Evolutionary conservation across 2,329 filamentous ascomycete genomes (phyloP), one percentile per base, ranked within the genome.

Genomic region (Diaporthe citri): DNA sequence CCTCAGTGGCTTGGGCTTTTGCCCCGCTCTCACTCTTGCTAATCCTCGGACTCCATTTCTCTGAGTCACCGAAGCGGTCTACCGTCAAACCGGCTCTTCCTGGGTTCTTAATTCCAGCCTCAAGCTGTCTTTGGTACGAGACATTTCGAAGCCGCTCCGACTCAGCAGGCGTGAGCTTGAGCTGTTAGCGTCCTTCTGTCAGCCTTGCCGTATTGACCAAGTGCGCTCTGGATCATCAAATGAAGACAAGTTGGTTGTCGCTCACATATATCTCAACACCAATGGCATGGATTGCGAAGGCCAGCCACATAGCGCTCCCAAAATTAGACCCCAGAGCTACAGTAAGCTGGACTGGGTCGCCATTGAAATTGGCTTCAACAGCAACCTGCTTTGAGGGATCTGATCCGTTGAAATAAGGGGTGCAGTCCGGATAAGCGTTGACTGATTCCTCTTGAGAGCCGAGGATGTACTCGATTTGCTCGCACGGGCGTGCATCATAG

Each of bases 61-160:
- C 77, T 1, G 83, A 79, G 74, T 87, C 85, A 1, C 86, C 86
- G 41, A 84, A 79, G 10, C 82, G 80, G 78, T 89, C 86, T 2
- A 79, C 82, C 1, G 86, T 88, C 57, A 88, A 78, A 1, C 88
- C 88, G 2, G 85, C 85, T 31, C 84, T 83, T 0, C 88, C 89
- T 0, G 90, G 86, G n/a, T 85, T 84, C 59, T 80, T 84, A 81
- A 88, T 85, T 0, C 90, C 90, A 9, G 87, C 86, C 77, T 88
- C 88, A 9, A 90, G 76, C 77, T 92, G 90, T 57, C 87, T 83
- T 78, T 90, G 86, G 77, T 90, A 90, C 10, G 87, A 90, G 1
- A 92, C 84, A 22, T 85, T 83, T 15, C 90, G 85, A 64, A 92
- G 80, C 8, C 90, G 82, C 62, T 90, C 84, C 1, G 82, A 82